Base-by-base conservation (phyloP, 495 filamentous ascomycete genomes). In the Penicillium crystallinum region DNA sequence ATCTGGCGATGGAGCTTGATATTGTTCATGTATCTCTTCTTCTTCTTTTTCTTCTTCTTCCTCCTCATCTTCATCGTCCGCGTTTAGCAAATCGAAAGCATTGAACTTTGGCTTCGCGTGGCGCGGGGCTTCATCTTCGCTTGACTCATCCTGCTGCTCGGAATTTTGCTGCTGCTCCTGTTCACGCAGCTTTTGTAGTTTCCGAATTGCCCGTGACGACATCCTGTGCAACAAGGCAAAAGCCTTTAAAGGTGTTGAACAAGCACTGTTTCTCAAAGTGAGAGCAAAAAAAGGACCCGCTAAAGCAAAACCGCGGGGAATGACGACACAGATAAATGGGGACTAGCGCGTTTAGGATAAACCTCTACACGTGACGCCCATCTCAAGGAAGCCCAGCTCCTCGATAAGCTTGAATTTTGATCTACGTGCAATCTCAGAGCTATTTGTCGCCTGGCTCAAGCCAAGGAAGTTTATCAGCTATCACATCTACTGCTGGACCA, bases 201-300 rank as follows among this genome's bases (percentile, higher is more conserved):
- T 90, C 40, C 89, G 81, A 44, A 93, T 66, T 29, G 90, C 88
- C 53, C 90, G 81, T 25, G 83, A 89, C 33, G 89, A 91, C 90
- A 95, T 95, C 33, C 41, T 38, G 49, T 21, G 7, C 15, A 12
- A n/a, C 8, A 21, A 31, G 46, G 37, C 25, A 29, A 27, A 45
- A 50, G 8, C 37, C 15, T 36, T 40, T 41, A 3, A 31, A 27
- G 17, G 4, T 10, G 14, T 10, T 5, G 11, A 29, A 22, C 1
- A 21, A 6, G 21, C 23, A 31, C 14, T 29, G 5, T 25, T 15
- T 14, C 4, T 21, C 17, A 9, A 44, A 42, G 17, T 8, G 27
- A 39, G 41, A 23, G 39, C 22, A 54, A 54, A 33, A 41, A 23
- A 47, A 37, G 11, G 29, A 21, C 14, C 14, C 15, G 9, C 33